These are phyloP conservation scores for Candida vartiovaarae DNA, from an alignment of 805 yeast species.

Conservation along the genomic window DNA sequence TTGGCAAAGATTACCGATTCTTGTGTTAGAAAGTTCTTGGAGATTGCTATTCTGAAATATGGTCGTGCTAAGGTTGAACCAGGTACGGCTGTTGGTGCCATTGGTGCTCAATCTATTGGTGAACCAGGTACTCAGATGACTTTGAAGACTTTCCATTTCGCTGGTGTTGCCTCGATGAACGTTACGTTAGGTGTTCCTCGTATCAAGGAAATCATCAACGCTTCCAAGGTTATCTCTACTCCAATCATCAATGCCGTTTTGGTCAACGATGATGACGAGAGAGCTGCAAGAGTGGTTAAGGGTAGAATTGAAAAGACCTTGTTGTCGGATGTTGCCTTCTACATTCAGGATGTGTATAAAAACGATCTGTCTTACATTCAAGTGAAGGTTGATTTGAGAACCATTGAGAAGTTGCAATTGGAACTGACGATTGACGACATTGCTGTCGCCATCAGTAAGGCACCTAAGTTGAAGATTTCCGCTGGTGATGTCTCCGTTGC, in stretches of 20 bases:
- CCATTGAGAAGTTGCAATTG: constrained; percentile 84
- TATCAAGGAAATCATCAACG: constrained; percentile 96
- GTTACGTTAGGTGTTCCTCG: constrained; percentile 99
- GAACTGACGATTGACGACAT: constrained; percentile 84
- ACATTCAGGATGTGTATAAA: constrained; percentile 89
- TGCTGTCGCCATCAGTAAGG: constrained; percentile 70
- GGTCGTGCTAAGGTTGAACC: constrained; percentile 92
- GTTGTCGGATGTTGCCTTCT: constrained; percentile 77
- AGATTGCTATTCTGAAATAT: constrained; percentile 74
- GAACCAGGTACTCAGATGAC: constrained; percentile 99
- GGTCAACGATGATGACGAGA: constrained; percentile 89
- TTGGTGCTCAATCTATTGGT: constrained; percentile 98
- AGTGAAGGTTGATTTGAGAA: constrained; percentile 72
- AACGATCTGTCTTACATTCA: constrained; percentile 72
- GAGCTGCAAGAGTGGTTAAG: constrained; percentile 97
- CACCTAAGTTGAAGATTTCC: constrained; percentile 84
- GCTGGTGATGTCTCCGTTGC: constrained; percentile 62
- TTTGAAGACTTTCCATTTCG: constrained; percentile 92
- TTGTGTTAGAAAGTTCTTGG: constrained; percentile 59
- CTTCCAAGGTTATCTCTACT: constrained; percentile 89
- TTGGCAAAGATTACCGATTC: constrained; percentile 56
- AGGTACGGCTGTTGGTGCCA: constrained; percentile 98
- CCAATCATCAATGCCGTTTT: constrained; percentile 93
- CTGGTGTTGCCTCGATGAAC: constrained; percentile 99
- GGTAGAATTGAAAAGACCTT: constrained; percentile 94